These are phyloP conservation scores for Sonneratia caseolaris DNA, from an alignment of 345 rosid genomes.

Conservation along the genomic window DNA sequence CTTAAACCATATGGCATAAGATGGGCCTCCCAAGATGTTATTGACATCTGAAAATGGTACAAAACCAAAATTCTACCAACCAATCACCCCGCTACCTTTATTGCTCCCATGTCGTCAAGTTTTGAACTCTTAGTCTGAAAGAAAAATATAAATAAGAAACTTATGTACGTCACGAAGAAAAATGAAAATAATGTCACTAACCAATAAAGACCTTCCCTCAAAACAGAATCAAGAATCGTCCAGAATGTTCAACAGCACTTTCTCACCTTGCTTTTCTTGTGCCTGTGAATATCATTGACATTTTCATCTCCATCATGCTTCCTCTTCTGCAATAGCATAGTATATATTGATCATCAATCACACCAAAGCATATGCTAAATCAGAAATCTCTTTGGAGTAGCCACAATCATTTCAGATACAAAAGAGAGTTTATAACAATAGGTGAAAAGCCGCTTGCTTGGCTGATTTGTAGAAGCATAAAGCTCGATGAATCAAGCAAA, in stretches of 20 bases:
- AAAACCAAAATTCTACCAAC: background rate
- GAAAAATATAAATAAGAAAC: background rate
- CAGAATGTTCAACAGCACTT: background rate
- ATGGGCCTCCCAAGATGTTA: background rate
- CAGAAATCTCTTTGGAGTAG: background rate
- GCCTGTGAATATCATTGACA: slow-evolving; percentile 61
- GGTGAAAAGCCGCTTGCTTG: too few species aligned
- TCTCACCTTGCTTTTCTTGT: slow-evolving; percentile 81
- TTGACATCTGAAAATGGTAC: slow-evolving; percentile 1
- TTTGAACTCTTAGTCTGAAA: slow-evolving; percentile 8
- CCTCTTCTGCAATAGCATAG: slow-evolving; percentile 53
- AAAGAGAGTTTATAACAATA: too few species aligned
- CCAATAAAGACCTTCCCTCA: background rate
- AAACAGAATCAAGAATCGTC: background rate
- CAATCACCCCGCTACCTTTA: slow-evolving; percentile 9
- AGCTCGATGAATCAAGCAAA: too few species aligned
- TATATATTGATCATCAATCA: background rate
- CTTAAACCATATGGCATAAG: background rate
- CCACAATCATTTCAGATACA: too few species aligned
- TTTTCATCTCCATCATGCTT: slow-evolving; percentile 95
- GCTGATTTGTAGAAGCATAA: too few species aligned
- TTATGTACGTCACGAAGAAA: background rate
- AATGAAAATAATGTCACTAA: background rate
- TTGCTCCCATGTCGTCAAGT: slow-evolving; percentile 5
- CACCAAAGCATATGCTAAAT: background rate